These are phyloP conservation scores for Hygrophorus pudorinus DNA, from an alignment of 768 basidiomycete genomes.

Conservation along the genomic window DNA sequence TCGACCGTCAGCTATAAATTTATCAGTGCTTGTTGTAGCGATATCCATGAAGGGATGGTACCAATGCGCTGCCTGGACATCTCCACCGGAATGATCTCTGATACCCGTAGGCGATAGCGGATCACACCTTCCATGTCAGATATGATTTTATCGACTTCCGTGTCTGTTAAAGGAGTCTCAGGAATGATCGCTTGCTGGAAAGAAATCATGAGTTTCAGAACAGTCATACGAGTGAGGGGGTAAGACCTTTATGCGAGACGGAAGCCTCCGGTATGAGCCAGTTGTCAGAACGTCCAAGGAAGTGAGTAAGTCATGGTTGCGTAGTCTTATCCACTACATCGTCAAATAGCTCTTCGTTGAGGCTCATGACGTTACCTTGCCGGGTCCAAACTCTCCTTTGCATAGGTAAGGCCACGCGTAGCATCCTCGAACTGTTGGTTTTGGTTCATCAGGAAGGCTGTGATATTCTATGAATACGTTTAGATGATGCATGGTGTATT, in stretches of 20 bases:
- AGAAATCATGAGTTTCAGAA: conserved; percentile 6
- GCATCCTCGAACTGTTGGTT: conserved; percentile 75
- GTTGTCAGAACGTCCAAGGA: conserved; percentile 83
- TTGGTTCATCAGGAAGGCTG: conserved; percentile 77
- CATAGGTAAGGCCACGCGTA: conserved; percentile 50
- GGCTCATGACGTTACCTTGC: conserved; percentile 49
- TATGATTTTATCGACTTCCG: conserved; percentile 55
- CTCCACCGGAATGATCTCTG: conserved; percentile 74
- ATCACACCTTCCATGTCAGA: conserved; percentile 68
- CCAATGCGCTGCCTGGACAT: conserved; percentile 66
- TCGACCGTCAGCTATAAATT: conserved; percentile 56
- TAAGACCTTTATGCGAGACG: conserved; percentile 66
- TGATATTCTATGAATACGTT: conserved; percentile 54
- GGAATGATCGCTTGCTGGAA: conserved; percentile 62
- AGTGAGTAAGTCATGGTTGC: conserved; percentile 90
- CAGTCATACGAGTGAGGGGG: conserved; percentile 7
- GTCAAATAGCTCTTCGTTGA: conserved; percentile 2
- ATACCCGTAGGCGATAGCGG: conserved; percentile 67
- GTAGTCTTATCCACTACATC: conserved; percentile 39
- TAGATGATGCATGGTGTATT: background rate
- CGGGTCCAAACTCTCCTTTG: conserved; percentile 60
- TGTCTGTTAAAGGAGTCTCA: conserved; percentile 54
- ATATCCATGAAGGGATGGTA: conserved; percentile 15
- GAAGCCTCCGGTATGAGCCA: conserved; percentile 79
- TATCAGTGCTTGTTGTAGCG: conserved; percentile 9